Percentiles rank a stretch among this genome's conserved stretches.
These are phyloP conservation scores for Rhododendron mucronatum DNA, from an alignment of 148 eudicot species.

Conservation along the genomic window DNA sequence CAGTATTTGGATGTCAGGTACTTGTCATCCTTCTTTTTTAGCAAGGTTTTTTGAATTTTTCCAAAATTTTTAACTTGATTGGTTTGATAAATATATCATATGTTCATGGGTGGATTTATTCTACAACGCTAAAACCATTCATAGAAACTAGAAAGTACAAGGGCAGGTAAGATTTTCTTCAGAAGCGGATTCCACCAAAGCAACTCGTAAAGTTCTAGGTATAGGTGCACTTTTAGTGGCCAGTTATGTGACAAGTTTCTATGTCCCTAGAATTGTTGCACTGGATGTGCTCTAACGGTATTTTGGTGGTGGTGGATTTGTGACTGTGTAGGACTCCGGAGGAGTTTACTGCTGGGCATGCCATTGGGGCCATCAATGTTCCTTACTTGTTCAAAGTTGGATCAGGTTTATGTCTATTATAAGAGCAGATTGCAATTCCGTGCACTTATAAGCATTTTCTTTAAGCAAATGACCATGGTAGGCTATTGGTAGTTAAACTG, in stretches of 20 bases:
- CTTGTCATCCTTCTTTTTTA: not conserved
- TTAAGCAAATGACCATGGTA: not conserved
- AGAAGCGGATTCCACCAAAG: not conserved
- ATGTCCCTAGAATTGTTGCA: not conserved
- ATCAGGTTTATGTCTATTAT: constrained; percentile 37
- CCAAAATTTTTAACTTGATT: not conserved
- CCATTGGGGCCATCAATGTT: constrained; percentile 59
- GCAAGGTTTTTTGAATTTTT: not conserved
- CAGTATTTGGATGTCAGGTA: constrained; percentile 85
- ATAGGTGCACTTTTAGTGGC: not conserved
- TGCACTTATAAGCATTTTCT: not conserved
- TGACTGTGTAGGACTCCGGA: constrained; percentile 49
- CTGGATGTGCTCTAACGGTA: not conserved
- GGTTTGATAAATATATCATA: not conserved
- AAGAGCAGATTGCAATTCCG: not conserved
- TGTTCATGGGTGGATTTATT: not conserved
- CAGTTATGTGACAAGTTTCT: not conserved
- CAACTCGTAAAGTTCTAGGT: not conserved
- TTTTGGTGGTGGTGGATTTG: not conserved
- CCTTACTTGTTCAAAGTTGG: constrained; percentile 62
- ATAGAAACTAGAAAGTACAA: not conserved
- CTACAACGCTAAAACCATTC: not conserved
- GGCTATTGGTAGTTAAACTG: not conserved
- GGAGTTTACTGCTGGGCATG: constrained; percentile 74
- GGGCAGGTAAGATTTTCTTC: not conserved